Evolutionary conservation across 371 early-diverging fungal species (phyloP), one percentile per base, ranked within the genome.

Genomic region (Mucor velutinosus): DNA sequence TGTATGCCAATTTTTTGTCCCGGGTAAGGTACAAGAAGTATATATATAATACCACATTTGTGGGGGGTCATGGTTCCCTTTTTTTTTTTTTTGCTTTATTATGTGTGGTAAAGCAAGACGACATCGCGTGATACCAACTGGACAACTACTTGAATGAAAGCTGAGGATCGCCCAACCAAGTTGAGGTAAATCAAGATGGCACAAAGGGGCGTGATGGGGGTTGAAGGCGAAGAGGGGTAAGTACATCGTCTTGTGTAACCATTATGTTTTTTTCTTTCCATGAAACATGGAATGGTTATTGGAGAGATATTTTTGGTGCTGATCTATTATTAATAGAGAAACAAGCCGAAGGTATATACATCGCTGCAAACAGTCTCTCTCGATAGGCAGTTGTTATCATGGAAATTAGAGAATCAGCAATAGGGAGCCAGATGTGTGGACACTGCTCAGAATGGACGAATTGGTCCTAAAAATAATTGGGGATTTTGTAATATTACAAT

Each of bases 41-140:
- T n/a, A 45, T 17, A 43, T 45, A 45, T 43, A n/a, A 43, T 43
- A 45, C 7, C 7, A 45, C 45, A 45, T 45, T 45, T 45, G 17
- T 17, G 45, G 45, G 37, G 37, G 37, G 37, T 37, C 14, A 12
- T 14, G 11, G 45, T 19, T 19, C 17, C 45, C 19, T 19, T 19
- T n/a, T 45, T 45, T 45, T 45, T 45, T 45, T 3, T 45, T 61
- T 19, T 61, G 61, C n/a, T n/a, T 33, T 33, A 33, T 33, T 33
- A 33, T 47, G 53, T 45, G 45, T 19, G 53, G 10, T 53, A 23
- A 49, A 33, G 27, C 15, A 21, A 56, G 56, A 64, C 32, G 64
- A 64, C 19, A 41, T 64, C 56, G 53, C 56, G 64, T 64, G 64
- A 64, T 29, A 64, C 64, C 64, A 53, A 53, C n/a, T 56, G 53